Base-by-base conservation (phyloP, 306 rosid species). In the Castanea crenata region DNA sequence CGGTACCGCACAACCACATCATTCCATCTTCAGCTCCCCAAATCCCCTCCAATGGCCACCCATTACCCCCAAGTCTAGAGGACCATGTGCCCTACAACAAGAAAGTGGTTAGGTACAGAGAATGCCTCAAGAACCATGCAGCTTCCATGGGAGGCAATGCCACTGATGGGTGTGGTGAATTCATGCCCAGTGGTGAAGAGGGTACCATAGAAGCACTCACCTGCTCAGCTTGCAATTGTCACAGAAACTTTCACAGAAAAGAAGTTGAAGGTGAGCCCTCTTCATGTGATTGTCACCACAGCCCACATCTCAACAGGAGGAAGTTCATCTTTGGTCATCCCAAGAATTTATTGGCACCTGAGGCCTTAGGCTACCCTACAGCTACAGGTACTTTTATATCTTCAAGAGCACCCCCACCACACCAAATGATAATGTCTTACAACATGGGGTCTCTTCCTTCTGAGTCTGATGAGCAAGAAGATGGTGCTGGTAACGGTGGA, bases 101-200 rank as follows among this genome's bases (percentile, higher is more conserved):
- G 81, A 78, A 73, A 70, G 3, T 63, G 44, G 86, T 88, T 2
- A 81, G 76, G 77, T 94, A 94, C 85, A 90, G 87, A 76, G 97
- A 94, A 79, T 94, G 98, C 83, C 90, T 86, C 4, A 94, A 94
- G 80, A 94, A 94, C 85, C 97, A 94, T 79, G 98, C 98, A 65
- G 98, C 98, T 2, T 72, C 96, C 52, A 90, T 94, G 96, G 98
- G 98, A 86, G 97, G 94, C 6, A 94, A 82, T 74, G 96, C 97
- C 19, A 91, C 91, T 0, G 98, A 94, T 59, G 98, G 98, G 1
- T 94, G 98, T 52, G 96, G 98, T 5, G 98, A 94, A 82, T 94
- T 94, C 92, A 94, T 94, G 97, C 96, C 98, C 1, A 86, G 87
- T 76, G 97, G 97, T 16, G 91, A 94, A 67, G 91, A 92, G 72